These are phyloP conservation scores for Carex pumila DNA, from an alignment of 176 grass and related monocot species.

Conservation along the genomic window DNA sequence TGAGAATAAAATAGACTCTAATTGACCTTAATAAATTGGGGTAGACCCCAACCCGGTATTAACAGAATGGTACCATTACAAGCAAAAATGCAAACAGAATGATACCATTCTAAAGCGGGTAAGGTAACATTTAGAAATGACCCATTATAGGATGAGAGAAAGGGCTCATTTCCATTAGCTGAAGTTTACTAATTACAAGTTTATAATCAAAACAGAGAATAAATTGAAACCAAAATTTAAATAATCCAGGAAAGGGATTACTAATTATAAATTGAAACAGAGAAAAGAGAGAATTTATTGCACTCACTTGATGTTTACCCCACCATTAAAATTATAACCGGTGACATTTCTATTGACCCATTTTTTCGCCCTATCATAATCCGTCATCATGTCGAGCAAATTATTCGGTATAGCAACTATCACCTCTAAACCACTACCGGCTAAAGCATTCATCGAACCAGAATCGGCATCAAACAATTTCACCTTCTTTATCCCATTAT, in stretches of 20 bases:
- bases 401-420: slow-evolving; percentile 50
- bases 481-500: slow-evolving; percentile 39
- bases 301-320: slow-evolving; percentile 49
- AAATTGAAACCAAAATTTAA: no score
- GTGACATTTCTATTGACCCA: slow-evolving; percentile 38
- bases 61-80: neutral
- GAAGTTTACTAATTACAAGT: no score
- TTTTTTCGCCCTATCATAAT: slow-evolving; percentile 26
- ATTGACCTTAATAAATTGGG: neutral
- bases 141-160: no score
- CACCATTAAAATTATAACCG: slow-evolving; percentile 34
- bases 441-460: slow-evolving; percentile 22
- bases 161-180: no score
- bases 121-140: no score
- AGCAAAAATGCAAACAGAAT: neutral
- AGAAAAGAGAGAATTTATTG: neutral
- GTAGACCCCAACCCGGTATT: neutral
- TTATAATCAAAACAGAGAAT: no score
- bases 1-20: neutral
- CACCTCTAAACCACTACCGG: slow-evolving; percentile 30
- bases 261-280: neutral
- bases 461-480: slow-evolving; percentile 44
- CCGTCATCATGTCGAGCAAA: slow-evolving; percentile 34
- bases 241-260: neutral
- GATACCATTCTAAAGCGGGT: no score